These are phyloP conservation scores for Camelina laxa DNA, from an alignment of 345 rosid species.

Conservation along the genomic window DNA sequence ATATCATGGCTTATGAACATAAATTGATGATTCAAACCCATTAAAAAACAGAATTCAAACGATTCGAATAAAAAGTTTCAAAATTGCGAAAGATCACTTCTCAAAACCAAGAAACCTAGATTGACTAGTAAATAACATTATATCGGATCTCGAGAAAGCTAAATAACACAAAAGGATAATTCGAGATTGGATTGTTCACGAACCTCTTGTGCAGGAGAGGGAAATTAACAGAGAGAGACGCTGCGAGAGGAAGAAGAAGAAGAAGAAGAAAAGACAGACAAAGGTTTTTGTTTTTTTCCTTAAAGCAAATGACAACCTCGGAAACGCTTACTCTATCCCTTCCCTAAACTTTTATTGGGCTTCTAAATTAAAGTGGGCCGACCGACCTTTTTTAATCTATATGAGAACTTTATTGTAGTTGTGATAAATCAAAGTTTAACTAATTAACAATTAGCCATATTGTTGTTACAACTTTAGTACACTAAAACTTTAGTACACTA, in stretches of 20 bases:
- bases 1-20: neutral
- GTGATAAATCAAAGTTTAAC: too few relatives aligned
- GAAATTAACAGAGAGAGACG: slow-evolving; percentile 16
- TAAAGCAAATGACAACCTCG: neutral
- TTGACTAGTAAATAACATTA: neutral
- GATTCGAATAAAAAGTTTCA: neutral
- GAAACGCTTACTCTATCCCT: neutral
- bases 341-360: slow-evolving; percentile 22
- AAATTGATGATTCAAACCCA: neutral
- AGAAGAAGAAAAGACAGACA: neutral
- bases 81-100: slow-evolving; percentile 7
- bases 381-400: neutral
- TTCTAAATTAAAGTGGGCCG: neutral
- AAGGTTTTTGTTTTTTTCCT: neutral
- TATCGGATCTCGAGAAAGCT: neutral
- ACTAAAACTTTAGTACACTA: too few relatives aligned
- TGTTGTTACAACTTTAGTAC: too few relatives aligned
- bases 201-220: slow-evolving; percentile 29
- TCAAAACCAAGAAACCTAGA: slow-evolving; percentile 17
- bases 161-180: neutral
- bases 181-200: slow-evolving; percentile 32
- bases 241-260: neutral
- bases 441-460: too few relatives aligned
- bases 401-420: neutral
- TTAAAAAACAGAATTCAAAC: neutral